Evolutionary conservation across 257 asterid genomes (phyloP).

Genomic region (Solanum tarijense): DNA sequence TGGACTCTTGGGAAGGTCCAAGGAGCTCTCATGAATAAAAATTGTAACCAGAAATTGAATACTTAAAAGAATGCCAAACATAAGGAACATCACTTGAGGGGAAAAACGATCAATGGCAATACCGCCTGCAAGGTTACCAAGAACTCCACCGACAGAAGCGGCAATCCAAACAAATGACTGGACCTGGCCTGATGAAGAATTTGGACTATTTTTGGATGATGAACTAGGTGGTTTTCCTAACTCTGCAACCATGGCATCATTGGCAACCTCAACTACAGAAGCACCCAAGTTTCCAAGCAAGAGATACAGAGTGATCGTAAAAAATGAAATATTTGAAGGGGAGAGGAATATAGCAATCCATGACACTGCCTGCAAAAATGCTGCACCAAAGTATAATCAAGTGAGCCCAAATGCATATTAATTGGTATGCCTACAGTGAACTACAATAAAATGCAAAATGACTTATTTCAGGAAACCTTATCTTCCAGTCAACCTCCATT

Average conservation of each 20-base stretch:
- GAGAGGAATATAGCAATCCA: conserved; percentile 64
- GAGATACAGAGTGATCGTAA: conserved; percentile 48
- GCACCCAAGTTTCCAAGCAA: conserved; percentile 93
- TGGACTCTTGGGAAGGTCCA: conserved; percentile 56
- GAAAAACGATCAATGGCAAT: conserved; percentile 37
- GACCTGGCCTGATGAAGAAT: conserved; percentile 52
- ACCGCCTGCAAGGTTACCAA: conserved; percentile 80
- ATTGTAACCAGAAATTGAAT: conserved; percentile 63
- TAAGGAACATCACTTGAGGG: conserved; percentile 45
- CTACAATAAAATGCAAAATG: neutral
- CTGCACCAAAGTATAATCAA: conserved; percentile 35
- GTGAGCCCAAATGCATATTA: neutral
- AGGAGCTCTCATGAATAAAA: conserved; percentile 45
- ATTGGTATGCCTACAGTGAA: neutral
- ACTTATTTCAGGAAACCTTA: neutral
- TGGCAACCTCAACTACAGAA: conserved; percentile 85
- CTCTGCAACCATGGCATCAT: conserved; percentile 96
- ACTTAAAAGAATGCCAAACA: conserved; percentile 43
- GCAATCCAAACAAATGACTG: conserved; percentile 98
- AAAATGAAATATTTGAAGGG: conserved; percentile 53
- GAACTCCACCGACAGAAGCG: conserved; percentile 67
- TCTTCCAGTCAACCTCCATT: neutral
- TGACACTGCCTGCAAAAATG: conserved; percentile 68
- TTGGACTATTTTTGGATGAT: conserved; percentile 30
- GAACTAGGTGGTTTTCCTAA: conserved; percentile 42